Percentiles rank a stretch among this genome's conserved stretches.
phyloP scores from a whole-genome alignment of 2,329 filamentous ascomycete species.

The Fusarium denticulatum region DNA sequence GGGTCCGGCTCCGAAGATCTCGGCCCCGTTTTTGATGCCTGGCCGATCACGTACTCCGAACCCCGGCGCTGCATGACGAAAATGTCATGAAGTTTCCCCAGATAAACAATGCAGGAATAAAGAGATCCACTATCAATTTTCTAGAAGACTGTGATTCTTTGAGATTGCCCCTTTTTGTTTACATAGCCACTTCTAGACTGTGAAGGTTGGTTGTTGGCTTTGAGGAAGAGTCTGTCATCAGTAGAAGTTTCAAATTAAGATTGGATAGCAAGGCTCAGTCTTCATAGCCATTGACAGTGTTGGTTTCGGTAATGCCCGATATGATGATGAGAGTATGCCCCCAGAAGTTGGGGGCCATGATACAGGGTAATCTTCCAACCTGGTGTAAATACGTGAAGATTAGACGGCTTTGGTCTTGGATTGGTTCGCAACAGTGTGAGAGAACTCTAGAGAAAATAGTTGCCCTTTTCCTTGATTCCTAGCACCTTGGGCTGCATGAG shows the following conservation, averaged over 20 bases:
- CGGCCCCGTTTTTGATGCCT: conserved; percentile 13
- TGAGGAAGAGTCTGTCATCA: background rate
- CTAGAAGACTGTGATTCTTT: background rate
- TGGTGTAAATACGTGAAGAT: no score
- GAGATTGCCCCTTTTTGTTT: background rate
- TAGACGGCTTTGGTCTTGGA: no score
- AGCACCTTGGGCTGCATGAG: no score
- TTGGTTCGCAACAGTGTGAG: no score
- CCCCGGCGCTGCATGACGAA: conserved; percentile 10
- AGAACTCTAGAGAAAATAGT: no score
- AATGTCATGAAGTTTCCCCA: background rate
- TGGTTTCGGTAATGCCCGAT: background rate
- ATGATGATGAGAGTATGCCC: background rate
- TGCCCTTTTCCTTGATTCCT: no score
- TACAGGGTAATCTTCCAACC: background rate
- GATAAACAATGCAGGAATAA: background rate
- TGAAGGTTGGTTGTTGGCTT: background rate
- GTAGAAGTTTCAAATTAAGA: background rate
- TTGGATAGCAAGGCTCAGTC: background rate
- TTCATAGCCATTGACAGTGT: background rate
- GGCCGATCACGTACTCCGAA: background rate
- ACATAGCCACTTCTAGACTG: conserved; percentile 9
- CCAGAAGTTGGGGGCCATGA: background rate
- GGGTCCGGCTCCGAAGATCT: conserved; percentile 11
- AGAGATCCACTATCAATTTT: background rate